These are phyloP conservation scores for Chalaropsis thielavioides DNA, from an alignment of 2,329 filamentous ascomycete genomes.

Conservation along the genomic window DNA sequence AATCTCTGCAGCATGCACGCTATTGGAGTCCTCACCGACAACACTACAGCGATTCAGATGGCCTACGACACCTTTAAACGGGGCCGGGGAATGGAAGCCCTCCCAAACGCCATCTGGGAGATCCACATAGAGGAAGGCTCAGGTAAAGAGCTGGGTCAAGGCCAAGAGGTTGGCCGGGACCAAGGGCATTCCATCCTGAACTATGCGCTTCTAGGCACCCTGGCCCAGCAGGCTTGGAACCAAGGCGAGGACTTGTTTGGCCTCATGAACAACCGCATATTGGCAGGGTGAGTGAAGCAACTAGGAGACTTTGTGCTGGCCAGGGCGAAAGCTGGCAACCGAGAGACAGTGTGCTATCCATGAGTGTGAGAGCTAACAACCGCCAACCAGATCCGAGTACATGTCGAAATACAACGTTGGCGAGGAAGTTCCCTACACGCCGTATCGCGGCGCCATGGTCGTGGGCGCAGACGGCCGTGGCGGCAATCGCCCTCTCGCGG, in stretches of 20 bases:
- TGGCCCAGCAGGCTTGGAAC: neutral
- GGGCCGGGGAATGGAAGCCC: neutral
- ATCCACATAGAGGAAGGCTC: neutral
- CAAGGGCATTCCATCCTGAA: neutral
- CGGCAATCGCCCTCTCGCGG: slow-evolving; percentile 26
- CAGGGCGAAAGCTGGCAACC: neutral
- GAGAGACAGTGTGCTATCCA: too few relatives aligned
- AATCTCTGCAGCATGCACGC: neutral
- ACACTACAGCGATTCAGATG: neutral
- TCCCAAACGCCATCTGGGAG: neutral
- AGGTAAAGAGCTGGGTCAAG: neutral
- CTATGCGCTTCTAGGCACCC: neutral
- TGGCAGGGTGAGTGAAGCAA: neutral
- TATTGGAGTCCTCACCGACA: neutral
- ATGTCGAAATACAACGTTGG: neutral
- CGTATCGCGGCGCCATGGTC: neutral
- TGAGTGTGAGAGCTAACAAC: neutral
- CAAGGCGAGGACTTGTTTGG: neutral
- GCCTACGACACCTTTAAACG: neutral
- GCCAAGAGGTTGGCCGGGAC: neutral
- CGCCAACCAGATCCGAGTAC: neutral
- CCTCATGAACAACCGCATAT: neutral
- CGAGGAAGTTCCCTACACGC: neutral
- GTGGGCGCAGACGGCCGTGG: slow-evolving; percentile 21
- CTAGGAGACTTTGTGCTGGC: neutral